Conservation (phyloP, 768 basidiomycete species). For the Gloeopeniophorella convolvens region DNA sequence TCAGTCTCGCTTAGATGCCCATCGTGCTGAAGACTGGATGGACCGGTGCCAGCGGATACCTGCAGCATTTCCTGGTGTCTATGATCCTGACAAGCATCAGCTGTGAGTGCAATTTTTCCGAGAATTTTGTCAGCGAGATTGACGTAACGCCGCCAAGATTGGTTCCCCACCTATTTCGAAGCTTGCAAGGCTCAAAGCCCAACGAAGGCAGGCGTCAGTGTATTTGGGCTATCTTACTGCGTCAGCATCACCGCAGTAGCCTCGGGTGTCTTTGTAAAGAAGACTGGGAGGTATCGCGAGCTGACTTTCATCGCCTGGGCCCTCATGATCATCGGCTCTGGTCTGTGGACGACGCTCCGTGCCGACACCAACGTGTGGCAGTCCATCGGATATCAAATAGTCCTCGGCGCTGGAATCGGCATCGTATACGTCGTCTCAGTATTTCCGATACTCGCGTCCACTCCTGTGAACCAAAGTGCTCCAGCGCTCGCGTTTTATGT, state of each 20-base stretch:
- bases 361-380: constrained; percentile 17
- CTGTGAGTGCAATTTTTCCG: constrained; percentile 10
- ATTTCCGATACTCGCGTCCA: constrained; percentile 34
- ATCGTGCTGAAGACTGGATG: constrained; percentile 27
- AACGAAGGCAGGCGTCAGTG: constrained; percentile 30
- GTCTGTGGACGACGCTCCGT: constrained; percentile 30
- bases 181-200: constrained; percentile 34
- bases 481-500: constrained; percentile 30
- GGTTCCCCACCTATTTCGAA: constrained; percentile 34
- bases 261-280: constrained; percentile 31
- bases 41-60: constrained; percentile 31
- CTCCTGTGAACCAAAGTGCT: constrained; percentile 27
- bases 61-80: constrained; percentile 28
- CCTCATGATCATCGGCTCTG: constrained; percentile 31
- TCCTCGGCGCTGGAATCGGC: constrained; percentile 30
- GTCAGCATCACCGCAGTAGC: constrained; percentile 36
- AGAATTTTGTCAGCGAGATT: too few relatives aligned
- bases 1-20: constrained; percentile 29
- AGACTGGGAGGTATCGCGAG: constrained; percentile 32
- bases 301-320: constrained; percentile 34
- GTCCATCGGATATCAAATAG: constrained; percentile 22
- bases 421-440: constrained; percentile 25
- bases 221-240: constrained; percentile 33
- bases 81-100: constrained; percentile 21
- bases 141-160: constrained; percentile 30